These are phyloP conservation scores for Kazachstania viticola DNA, from an alignment of 805 yeast species.

Conservation along the genomic window DNA sequence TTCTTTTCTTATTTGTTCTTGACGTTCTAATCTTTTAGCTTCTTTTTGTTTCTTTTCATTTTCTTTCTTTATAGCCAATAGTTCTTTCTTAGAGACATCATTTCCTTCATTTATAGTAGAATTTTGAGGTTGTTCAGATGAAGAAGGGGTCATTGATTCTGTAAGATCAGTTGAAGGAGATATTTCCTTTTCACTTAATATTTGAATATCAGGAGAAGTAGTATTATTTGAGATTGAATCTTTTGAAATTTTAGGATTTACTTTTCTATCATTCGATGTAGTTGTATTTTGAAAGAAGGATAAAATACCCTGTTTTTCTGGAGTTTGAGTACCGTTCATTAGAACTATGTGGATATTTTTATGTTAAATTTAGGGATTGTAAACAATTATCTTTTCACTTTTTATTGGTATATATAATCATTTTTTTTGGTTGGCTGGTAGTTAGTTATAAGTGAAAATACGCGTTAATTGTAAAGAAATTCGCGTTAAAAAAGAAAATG, in stretches of 20 bases:
- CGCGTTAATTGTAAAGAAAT: too few species aligned
- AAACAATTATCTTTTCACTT: too few species aligned
- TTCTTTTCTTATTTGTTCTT: conserved; percentile 3
- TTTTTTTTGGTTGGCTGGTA: too few species aligned
- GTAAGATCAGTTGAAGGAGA: too few species aligned
- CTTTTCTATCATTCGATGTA: conserved; percentile 1
- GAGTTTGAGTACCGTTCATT: conserved; percentile 1
- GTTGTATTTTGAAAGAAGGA: conserved; percentile 15
- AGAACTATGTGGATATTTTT: too few species aligned
- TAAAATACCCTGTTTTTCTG: conserved; percentile 13
- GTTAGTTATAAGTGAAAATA: too few species aligned
- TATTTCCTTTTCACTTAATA: background rate
- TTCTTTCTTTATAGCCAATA: background rate
- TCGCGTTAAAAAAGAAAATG: too few species aligned
- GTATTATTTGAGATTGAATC: background rate
- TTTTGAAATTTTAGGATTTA: background rate
- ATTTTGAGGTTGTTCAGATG: background rate
- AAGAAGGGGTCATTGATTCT: background rate
- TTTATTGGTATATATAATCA: too few species aligned
- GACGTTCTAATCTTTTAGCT: conserved; percentile 10
- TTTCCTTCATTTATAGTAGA: background rate
- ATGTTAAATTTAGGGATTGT: too few species aligned
- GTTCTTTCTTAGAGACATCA: background rate
- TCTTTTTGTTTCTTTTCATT: conserved; percentile 5
- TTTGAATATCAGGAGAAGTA: background rate